Evolutionary conservation across 805 yeast genomes (phyloP), one percentile per base, ranked within the genome.

Genomic region (Candida xiaguanensis): DNA sequence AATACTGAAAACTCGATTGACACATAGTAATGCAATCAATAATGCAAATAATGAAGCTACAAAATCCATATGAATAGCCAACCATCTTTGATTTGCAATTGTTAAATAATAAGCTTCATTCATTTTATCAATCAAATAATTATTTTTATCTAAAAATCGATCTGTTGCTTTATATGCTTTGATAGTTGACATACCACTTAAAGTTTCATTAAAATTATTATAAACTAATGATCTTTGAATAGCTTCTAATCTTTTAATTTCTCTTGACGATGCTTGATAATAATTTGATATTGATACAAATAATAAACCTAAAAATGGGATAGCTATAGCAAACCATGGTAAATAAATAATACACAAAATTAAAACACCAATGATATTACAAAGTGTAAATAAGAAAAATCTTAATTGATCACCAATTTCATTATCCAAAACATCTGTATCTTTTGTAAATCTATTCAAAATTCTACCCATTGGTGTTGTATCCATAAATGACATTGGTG

Each of bases 381-480:
- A 59, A 20, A 73, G 38, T 5, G 82, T 77, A 48, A 70, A 77
- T 34, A 80, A 47, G 38, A 84, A 69, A 61, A 80, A 60, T 49
- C 91, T 72, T 31, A 83, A 47, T 51, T 82, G 85, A 54, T 84
- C 89, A 40, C 78, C 74, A 42, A 87, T 63, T 59, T 84, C 91
- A 55, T 85, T 86, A 53, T 88, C 95, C 57, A 87, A 64, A 4
- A 80, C 80, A 56, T 88, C 95, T 0, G 93, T 83, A 58, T 88
- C 96, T 50, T 86, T 86, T 2, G 95, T 86, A 58, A 87, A 88
- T 49, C 95, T 69, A 61, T 86, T 88, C 56, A 89, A 66, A 42
- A 88, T 80, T 48, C 96, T 72, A 1, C 96, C 96, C 70, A 85
- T 73, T 13, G 96, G 96, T 0, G 95, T 85, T 8, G 87, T 78